Evolutionary conservation across 2,329 filamentous ascomycete species (phyloP), one percentile per base, ranked within the genome.

Genomic region (Aspergillus sp.): DNA sequence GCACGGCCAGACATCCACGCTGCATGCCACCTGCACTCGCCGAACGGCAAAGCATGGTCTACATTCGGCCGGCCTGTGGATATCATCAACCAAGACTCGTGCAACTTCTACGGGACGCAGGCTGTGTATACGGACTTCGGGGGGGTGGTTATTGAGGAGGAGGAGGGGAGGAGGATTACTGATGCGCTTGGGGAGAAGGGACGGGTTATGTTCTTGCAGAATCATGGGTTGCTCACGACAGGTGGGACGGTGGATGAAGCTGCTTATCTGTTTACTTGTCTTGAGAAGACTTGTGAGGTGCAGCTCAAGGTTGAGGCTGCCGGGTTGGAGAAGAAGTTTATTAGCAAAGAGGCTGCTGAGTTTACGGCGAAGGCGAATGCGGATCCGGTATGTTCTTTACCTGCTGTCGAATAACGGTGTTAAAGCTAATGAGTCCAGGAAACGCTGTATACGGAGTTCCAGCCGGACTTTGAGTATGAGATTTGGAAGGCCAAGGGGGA

Each of bases 171-270:
- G 15, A 68, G 73, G 19, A 79, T 82, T 57, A 77, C 78, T 1
- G 62, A 64, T 12, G 62, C 64, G 0, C 58, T 73, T 9, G 70
- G 69, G 0, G 49, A 59, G 6, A 64, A 52, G 0, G 57, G 59
- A 3, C 65, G 63, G 40, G 62, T 48, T 6, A 27, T 66, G 3
- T 67, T 73, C 2, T 45, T 73, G 33, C 67, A 67, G 37, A 73
- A 73, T 47, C 71, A 74, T 48, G 71, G 80, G 3, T 62, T 82
- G 14, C 62, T 82, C 47, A 82, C 87, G 0, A 86, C 89, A 0
- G 89, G 89, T 4, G 68, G 73, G 7, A 91, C 89, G 0, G 88
- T 92, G 1, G 89, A 90, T 64, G 89, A 92, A 72, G 89, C 89
- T 1, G 86, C 85, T 0, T 90, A 86, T 67, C 72, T 91, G 37